Conservation (phyloP, 2,329 filamentous ascomycete species). For the Elsinoe perseae region DNA sequence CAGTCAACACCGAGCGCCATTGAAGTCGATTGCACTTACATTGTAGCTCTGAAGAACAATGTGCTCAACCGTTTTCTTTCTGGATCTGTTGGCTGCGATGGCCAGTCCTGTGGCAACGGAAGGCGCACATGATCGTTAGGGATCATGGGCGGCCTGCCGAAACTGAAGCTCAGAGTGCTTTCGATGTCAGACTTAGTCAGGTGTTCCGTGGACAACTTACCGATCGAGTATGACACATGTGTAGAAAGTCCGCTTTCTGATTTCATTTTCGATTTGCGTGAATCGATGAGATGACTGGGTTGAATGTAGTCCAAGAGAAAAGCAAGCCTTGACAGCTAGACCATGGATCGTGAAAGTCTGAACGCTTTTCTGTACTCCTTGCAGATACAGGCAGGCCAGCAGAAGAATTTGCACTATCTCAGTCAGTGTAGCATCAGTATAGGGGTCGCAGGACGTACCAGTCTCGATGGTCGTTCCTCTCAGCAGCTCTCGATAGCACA, state of each 20-base stretch:
- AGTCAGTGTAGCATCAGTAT: not conserved
- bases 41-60: not conserved
- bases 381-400: constrained; percentile 45
- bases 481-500: constrained; percentile 39
- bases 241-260: constrained; percentile 44
- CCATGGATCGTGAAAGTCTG: constrained; percentile 50
- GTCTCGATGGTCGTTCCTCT: constrained; percentile 39
- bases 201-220: constrained; percentile 25
- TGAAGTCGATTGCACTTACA: not conserved
- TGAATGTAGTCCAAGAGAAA: constrained; percentile 47
- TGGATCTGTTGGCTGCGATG: not conserved
- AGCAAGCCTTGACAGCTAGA: constrained; percentile 44
- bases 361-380: constrained; percentile 47
- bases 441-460: not conserved
- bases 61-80: not conserved
- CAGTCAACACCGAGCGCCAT: constrained; percentile 22
- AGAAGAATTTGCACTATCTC: constrained; percentile 43
- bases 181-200: not conserved
- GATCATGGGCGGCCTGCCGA: constrained; percentile 43
- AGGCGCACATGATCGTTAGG: constrained; percentile 39
- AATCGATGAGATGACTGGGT: constrained; percentile 15
- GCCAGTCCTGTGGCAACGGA: constrained; percentile 23
- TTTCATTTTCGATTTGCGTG: constrained; percentile 36
- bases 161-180: constrained; percentile 39
- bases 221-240: constrained; percentile 43